These are phyloP conservation scores for Pneumocystis sp. DNA, from an alignment of 1,139 yeast genomes.

Conservation along the genomic window DNA sequence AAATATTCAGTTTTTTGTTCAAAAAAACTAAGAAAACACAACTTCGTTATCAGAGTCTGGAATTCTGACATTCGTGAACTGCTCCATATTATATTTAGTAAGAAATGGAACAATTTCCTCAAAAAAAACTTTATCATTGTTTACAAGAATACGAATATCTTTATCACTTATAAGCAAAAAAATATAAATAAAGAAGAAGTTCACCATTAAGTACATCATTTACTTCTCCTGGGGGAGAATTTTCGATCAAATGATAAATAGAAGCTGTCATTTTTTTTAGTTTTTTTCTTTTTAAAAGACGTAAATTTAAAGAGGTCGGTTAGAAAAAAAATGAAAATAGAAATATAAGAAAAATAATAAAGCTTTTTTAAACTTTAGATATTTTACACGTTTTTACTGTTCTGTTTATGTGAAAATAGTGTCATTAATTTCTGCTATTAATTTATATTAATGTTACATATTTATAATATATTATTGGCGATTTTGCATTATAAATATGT, in stretches of 20 bases:
- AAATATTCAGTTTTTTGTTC: conserved; percentile 15
- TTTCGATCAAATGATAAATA: background rate
- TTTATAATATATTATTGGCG: background rate
- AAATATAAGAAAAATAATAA: background rate
- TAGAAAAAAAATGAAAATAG: background rate
- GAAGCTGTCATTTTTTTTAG: background rate
- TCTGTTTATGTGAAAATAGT: too few species aligned
- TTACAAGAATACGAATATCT: conserved; percentile 26
- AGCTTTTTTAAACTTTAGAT: background rate
- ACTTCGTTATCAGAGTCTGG: conserved; percentile 21
- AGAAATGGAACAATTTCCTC: conserved; percentile 25
- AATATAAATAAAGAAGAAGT: background rate
- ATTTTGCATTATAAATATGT: too few species aligned
- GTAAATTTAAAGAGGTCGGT: conserved; percentile 3
- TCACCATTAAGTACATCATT: conserved; percentile 14
- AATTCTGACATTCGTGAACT: conserved; percentile 30
- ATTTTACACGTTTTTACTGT: too few species aligned
- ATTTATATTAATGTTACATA: background rate
- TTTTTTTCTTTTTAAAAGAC: background rate
- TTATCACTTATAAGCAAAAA: background rate
- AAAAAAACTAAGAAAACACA: background rate
- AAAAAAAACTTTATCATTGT: conserved; percentile 21
- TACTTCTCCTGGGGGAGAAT: conserved; percentile 9
- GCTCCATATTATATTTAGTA: conserved; percentile 31
- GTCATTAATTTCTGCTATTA: too few species aligned